These are phyloP conservation scores for Pichia sp. DNA, from an alignment of 1,139 yeast species.

Conservation along the genomic window DNA sequence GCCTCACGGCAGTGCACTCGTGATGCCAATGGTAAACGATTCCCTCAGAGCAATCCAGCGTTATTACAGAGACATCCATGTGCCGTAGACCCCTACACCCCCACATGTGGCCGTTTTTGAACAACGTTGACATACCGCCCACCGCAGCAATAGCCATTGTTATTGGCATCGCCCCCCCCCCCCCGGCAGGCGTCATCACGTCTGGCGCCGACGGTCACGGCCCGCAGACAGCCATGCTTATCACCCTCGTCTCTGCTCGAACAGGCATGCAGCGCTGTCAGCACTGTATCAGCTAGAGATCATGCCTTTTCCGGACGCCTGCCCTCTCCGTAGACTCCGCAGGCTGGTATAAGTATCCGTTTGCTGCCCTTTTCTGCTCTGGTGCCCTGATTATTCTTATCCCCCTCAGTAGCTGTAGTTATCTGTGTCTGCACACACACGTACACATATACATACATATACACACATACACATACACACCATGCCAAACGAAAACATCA, in stretches of 20 bases:
- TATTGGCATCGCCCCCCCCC: not conserved
- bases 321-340: not conserved
- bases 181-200: too few relatives aligned
- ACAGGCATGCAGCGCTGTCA: not conserved
- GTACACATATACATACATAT: not conserved
- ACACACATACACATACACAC: not conserved
- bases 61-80: constrained; percentile 14
- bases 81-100: not conserved
- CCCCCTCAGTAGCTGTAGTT: not conserved
- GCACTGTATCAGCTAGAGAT: not conserved
- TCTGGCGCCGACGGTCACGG: not conserved
- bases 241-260: not conserved
- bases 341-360: not conserved
- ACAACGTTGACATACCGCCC: constrained; percentile 7
- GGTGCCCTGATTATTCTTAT: not conserved
- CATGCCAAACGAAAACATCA: constrained; percentile 25
- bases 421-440: not conserved
- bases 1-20: not conserved
- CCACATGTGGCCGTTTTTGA: constrained; percentile 13
- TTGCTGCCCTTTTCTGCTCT: not conserved
- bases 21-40: constrained; percentile 15
- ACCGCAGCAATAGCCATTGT: not conserved
- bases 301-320: not conserved
- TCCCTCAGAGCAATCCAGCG: constrained; percentile 11
- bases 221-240: not conserved